phyloP scores from a whole-genome alignment of 2,329 filamentous ascomycete genomes.

The Alternaria ventricosa region DNA sequence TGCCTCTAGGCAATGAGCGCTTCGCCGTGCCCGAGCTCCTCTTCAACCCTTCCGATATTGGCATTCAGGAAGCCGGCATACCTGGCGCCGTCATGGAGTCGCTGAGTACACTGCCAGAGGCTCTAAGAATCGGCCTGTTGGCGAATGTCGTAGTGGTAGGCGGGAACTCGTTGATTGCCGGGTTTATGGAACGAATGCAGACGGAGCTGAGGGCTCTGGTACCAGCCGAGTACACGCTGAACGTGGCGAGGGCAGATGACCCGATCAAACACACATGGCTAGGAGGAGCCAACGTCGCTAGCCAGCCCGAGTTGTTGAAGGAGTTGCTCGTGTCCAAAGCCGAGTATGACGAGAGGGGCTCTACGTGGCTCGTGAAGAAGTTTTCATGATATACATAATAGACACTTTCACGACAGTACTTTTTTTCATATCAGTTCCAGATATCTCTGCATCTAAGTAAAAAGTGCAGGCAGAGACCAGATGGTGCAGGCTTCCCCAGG shows the following conservation, averaged over 20 bases:
- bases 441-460: neutral
- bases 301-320: constrained; percentile 68
- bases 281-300: constrained; percentile 80
- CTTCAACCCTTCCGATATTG: constrained; percentile 85
- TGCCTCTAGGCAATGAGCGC: constrained; percentile 89
- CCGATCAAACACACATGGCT: constrained; percentile 84
- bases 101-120: constrained; percentile 75
- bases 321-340: constrained; percentile 79
- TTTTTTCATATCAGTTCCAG: neutral
- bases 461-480: neutral
- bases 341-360: constrained; percentile 88
- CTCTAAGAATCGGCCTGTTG: constrained; percentile 81
- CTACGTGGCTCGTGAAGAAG: constrained; percentile 73
- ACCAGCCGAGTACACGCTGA: constrained; percentile 40
- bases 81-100: constrained; percentile 83
- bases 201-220: constrained; percentile 70
- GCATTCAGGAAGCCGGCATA: constrained; percentile 81
- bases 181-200: constrained; percentile 80
- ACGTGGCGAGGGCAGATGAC: constrained; percentile 66
- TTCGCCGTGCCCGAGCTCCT: constrained; percentile 90
- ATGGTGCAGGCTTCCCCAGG: neutral
- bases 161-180: constrained; percentile 79
- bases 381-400: constrained; percentile 57
- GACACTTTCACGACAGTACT: neutral
- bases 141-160: constrained; percentile 90